Percentiles rank a stretch among this genome's conserved stretches.
phyloP scores from a whole-genome alignment of 164 flowering plant species.

The Tetracentron sinense region DNA sequence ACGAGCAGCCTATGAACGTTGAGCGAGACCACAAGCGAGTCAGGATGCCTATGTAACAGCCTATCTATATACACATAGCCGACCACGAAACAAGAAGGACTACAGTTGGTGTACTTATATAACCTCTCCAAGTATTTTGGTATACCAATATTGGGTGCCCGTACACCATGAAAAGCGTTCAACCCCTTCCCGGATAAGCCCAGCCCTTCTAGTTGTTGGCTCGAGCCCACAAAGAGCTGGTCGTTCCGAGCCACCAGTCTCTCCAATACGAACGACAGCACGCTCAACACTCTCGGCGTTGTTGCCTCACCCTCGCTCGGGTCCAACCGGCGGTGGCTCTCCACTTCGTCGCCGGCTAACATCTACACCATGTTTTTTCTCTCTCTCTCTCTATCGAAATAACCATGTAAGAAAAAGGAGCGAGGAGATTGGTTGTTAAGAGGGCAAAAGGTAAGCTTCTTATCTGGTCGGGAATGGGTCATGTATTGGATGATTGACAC shows the following conservation, averaged over 20 bases:
- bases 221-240: slow-evolving; percentile 22
- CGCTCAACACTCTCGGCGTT: slow-evolving; percentile 56
- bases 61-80: slow-evolving; percentile 83
- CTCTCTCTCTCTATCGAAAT: background rate
- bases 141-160: slow-evolving; percentile 77
- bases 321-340: slow-evolving; percentile 20
- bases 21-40: slow-evolving; percentile 64
- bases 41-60: slow-evolving; percentile 67
- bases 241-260: slow-evolving; percentile 79
- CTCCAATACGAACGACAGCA: slow-evolving; percentile 57
- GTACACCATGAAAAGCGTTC: slow-evolving; percentile 68
- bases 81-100: slow-evolving; percentile 91
- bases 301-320: slow-evolving; percentile 25
- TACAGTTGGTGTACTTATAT: slow-evolving; percentile 77
- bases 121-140: slow-evolving; percentile 81
- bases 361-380: slow-evolving; percentile 28
- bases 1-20: slow-evolving; percentile 85
- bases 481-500: background rate
- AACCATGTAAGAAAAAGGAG: background rate
- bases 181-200: slow-evolving; percentile 34
- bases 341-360: slow-evolving; percentile 27
- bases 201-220: slow-evolving; percentile 1
- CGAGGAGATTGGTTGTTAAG: background rate
- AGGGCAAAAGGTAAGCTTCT: background rate
- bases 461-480: background rate